Evolutionary conservation across 768 basidiomycete genomes (phyloP).

Genomic region (Dacryopinax primogenitus): DNA sequence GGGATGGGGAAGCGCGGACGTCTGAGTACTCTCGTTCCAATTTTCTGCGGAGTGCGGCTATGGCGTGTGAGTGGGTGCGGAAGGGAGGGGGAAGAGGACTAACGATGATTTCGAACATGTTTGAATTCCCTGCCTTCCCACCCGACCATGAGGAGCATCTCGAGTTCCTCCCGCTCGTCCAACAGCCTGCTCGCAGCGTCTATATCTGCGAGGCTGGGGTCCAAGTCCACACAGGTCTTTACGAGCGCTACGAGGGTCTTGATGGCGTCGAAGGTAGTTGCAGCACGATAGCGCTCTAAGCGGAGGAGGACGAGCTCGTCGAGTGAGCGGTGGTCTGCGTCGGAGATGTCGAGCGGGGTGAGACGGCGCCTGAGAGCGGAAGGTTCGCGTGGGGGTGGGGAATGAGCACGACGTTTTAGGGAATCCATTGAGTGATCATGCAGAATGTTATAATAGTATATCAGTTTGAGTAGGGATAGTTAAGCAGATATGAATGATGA

Average conservation of each 20-base stretch:
- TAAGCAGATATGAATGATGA: not conserved
- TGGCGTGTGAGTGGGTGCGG: not conserved
- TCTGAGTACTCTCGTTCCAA: not conserved
- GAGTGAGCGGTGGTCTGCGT: not conserved
- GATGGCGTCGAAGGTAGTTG: not conserved
- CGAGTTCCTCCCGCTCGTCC: slow-evolving; percentile 1
- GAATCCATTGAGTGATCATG: not conserved
- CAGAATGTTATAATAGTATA: not conserved
- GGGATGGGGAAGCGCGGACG: not conserved
- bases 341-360: not conserved
- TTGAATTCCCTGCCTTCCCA: slow-evolving; percentile 3
- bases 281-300: not conserved
- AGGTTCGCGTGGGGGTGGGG: not conserved
- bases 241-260: not conserved
- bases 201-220: not conserved
- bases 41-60: not conserved
- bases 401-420: not conserved
- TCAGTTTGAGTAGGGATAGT: not conserved
- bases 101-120: not conserved
- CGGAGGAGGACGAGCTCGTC: not conserved
- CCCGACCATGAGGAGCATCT: slow-evolving; percentile 6
- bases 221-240: not conserved
- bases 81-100: not conserved
- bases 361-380: not conserved
- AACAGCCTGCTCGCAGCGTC: not conserved